Evolutionary conservation across 2,329 filamentous ascomycete species (phyloP).

Genomic region (Graphilbum fragrans): DNA sequence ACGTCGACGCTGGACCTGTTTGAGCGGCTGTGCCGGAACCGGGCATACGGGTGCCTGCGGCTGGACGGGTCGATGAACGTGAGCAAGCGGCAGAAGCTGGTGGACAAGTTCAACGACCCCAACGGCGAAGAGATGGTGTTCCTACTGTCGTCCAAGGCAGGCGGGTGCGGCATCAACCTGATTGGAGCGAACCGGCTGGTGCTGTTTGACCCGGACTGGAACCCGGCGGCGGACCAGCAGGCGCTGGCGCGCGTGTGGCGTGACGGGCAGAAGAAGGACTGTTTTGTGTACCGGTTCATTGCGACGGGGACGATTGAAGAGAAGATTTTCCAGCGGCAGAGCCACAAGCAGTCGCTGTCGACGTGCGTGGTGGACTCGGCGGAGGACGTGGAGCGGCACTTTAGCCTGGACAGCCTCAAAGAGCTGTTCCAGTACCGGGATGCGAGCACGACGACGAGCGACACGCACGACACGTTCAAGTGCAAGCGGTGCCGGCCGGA

Average conservation of each 20-base stretch:
- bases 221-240: constrained; percentile 94
- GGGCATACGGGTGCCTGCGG: constrained; percentile 73
- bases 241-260: constrained; percentile 95
- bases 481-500: constrained; percentile 89
- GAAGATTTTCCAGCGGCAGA: constrained; percentile 98
- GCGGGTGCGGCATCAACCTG: constrained; percentile 90
- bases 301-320: constrained; percentile 96
- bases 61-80: constrained; percentile 97
- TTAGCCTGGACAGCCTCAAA: constrained; percentile 77
- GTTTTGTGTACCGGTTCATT: constrained; percentile 99
- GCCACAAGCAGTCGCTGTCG: constrained; percentile 92
- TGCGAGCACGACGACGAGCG: constrained; percentile 57
- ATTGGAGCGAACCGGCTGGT: constrained; percentile 92
- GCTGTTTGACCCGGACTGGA: constrained; percentile 96
- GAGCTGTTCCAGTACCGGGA: constrained; percentile 90
- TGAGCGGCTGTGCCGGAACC: constrained; percentile 74
- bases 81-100: constrained; percentile 90
- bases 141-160: constrained; percentile 90
- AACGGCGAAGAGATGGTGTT: constrained; percentile 86
- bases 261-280: constrained; percentile 98
- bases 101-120: constrained; percentile 95
- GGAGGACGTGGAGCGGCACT: constrained; percentile 94
- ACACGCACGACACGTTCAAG: constrained; percentile 98
- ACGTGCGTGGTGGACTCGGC: constrained; percentile 94
- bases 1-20: constrained; percentile 94